Percentiles rank a stretch among this genome's conserved stretches.
phyloP scores from a whole-genome alignment of 305 asterid genomes.

The Fraxinus albicans region DNA sequence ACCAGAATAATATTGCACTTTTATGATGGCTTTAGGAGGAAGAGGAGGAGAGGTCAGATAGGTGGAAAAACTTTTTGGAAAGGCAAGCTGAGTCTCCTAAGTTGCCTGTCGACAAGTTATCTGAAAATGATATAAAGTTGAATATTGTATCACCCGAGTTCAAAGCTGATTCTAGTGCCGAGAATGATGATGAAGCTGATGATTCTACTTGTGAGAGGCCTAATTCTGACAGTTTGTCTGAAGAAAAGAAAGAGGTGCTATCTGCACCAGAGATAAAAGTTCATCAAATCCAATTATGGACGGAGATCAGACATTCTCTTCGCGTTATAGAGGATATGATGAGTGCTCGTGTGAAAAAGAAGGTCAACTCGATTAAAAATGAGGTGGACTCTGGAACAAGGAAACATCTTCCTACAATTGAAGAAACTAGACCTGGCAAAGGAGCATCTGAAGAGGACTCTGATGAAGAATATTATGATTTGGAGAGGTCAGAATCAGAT shows the following conservation, averaged over 20 bases:
- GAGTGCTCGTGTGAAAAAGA: slow-evolving; percentile 71
- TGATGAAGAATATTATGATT: slow-evolving; percentile 90
- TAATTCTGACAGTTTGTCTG: slow-evolving; percentile 23
- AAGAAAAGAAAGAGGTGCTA: slow-evolving; percentile 36
- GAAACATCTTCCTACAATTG: slow-evolving; percentile 52
- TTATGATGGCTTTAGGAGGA: slow-evolving; percentile 66
- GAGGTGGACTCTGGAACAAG: slow-evolving; percentile 31
- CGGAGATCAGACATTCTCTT: slow-evolving; percentile 73
- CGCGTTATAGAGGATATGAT: slow-evolving; percentile 71
- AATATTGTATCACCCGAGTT: slow-evolving; percentile 28
- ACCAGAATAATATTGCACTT: background rate
- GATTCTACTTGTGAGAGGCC: slow-evolving; percentile 19
- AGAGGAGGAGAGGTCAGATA: slow-evolving; percentile 96
- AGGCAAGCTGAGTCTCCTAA: slow-evolving; percentile 63
- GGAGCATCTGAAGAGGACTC: slow-evolving; percentile 92
- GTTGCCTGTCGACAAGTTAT: slow-evolving; percentile 37
- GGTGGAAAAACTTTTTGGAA: slow-evolving; percentile 83
- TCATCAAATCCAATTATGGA: slow-evolving; percentile 71
- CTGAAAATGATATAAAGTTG: slow-evolving; percentile 29
- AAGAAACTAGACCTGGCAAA: slow-evolving; percentile 67
- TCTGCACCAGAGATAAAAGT: slow-evolving; percentile 35
- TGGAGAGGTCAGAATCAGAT: slow-evolving; percentile 91
- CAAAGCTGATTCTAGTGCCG: slow-evolving; percentile 32
- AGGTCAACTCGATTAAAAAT: slow-evolving; percentile 32
- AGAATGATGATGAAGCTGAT: slow-evolving; percentile 25